A percentile compares a stretch with the other conserved stretches of the same genome.
phyloP scores from a whole-genome alignment of 2,329 filamentous ascomycete species.

The Drechslerella dactyloides region DNA sequence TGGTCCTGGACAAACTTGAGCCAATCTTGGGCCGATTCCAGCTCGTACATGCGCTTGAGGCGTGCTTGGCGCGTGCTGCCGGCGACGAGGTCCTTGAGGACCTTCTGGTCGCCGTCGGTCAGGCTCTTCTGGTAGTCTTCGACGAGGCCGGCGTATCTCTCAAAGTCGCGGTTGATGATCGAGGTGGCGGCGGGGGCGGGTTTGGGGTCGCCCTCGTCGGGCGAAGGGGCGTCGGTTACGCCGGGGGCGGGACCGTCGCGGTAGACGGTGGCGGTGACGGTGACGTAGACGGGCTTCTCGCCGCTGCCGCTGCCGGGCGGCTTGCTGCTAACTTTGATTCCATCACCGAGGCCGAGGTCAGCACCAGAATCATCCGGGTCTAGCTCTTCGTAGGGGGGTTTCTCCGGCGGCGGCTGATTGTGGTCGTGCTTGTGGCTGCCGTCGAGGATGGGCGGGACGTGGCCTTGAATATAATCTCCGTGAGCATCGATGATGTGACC shows the following conservation, averaged over 20 bases:
- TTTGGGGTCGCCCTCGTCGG: conserved; percentile 2
- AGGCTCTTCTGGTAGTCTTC: conserved; percentile 32
- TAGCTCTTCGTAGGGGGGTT: conserved; percentile 4
- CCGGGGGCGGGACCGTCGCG: conserved; percentile 2
- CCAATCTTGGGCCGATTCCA: conserved; percentile 37
- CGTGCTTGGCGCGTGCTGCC: conserved; percentile 34
- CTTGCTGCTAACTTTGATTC: conserved; percentile 5
- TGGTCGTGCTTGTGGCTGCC: conserved; percentile 31
- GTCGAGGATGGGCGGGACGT: conserved; percentile 23
- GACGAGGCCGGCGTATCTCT: conserved; percentile 40
- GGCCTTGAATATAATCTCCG: conserved; percentile 28
- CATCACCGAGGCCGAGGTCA: conserved; percentile 30
- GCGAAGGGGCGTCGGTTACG: background rate
- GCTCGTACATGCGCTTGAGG: conserved; percentile 33
- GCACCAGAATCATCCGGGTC: conserved; percentile 18
- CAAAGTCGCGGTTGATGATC: conserved; percentile 28
- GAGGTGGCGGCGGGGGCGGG: conserved; percentile 19
- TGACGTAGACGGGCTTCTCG: conserved; percentile 12
- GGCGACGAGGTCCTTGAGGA: conserved; percentile 8
- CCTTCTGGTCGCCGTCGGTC: conserved; percentile 21
- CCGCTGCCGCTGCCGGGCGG: background rate
- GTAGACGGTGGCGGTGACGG: conserved; percentile 20
- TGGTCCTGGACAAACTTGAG: conserved; percentile 45
- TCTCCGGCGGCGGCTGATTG: conserved; percentile 4
- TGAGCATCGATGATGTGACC: conserved; percentile 38